These are phyloP conservation scores for Crithidia fasciculata DNA, from an alignment of 208 protist species.

Conservation along the genomic window DNA sequence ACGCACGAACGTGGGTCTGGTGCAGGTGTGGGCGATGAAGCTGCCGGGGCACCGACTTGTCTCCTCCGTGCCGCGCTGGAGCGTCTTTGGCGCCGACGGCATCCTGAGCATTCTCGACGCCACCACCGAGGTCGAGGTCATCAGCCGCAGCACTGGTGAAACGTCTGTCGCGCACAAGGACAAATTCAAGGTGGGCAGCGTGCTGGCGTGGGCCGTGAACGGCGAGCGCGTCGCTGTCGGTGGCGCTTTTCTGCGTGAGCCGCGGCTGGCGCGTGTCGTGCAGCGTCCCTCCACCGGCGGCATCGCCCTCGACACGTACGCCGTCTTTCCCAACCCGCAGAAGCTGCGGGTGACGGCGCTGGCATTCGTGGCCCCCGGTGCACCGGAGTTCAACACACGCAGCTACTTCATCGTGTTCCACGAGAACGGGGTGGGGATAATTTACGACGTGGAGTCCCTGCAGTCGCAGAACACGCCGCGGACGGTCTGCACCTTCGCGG, in stretches of 20 bases:
- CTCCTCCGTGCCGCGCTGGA: conserved; percentile 62
- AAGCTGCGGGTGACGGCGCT: conserved; percentile 59
- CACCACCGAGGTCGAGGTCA: conserved; percentile 68
- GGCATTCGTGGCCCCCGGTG: conserved; percentile 47
- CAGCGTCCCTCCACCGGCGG: conserved; percentile 23
- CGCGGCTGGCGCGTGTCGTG: conserved; percentile 54
- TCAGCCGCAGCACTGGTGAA: conserved; percentile 37
- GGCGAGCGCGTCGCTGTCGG: conserved; percentile 57
- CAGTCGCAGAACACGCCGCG: conserved; percentile 37
- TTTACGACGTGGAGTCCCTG: conserved; percentile 58
- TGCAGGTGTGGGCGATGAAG: conserved; percentile 49
- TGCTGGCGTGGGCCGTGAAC: conserved; percentile 58
- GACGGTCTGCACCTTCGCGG: conserved; percentile 53
- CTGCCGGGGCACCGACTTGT: conserved; percentile 74
- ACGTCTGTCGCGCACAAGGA: conserved; percentile 44
- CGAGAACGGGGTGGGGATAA: conserved; percentile 57
- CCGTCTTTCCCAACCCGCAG: conserved; percentile 44
- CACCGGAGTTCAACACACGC: conserved; percentile 73
- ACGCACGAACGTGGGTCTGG: conserved; percentile 41
- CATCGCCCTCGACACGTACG: conserved; percentile 24
- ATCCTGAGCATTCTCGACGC: conserved; percentile 60
- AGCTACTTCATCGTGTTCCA: conserved; percentile 66
- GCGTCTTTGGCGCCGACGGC: conserved; percentile 43
- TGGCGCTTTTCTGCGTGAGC: conserved; percentile 79
- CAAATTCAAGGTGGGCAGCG: conserved; percentile 81